Conservation (phyloP, 2,329 filamentous ascomycete genomes). For the Colletotrichum sp. region DNA sequence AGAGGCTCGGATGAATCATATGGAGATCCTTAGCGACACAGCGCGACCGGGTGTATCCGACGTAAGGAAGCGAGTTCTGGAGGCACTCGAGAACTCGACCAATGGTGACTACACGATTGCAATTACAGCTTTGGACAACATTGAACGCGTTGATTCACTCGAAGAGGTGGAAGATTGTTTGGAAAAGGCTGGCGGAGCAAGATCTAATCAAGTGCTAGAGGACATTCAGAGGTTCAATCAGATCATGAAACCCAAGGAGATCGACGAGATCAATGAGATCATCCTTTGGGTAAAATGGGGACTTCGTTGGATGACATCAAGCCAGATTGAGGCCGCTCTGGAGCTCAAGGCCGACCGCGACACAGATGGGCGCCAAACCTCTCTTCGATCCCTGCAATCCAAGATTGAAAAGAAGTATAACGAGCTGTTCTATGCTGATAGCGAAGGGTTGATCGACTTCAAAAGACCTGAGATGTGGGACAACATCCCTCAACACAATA, state of each 20-base stretch:
- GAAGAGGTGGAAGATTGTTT: slow-evolving; percentile 37
- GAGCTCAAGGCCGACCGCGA: neutral
- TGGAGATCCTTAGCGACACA: neutral
- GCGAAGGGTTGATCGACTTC: neutral
- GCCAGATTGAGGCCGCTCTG: slow-evolving; percentile 28
- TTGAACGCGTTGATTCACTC: slow-evolving; percentile 36
- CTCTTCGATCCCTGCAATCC: neutral
- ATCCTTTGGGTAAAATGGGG: slow-evolving; percentile 37
- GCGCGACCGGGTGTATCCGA: neutral
- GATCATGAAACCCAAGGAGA: slow-evolving; percentile 35
- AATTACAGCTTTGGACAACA: slow-evolving; percentile 25
- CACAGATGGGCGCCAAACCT: neutral
- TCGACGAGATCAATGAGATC: slow-evolving; percentile 41
- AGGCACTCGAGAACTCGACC: neutral
- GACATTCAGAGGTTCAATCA: slow-evolving; percentile 36
- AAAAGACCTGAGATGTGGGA: neutral
- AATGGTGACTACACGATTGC: slow-evolving; percentile 26
- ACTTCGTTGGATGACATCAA: slow-evolving; percentile 26
- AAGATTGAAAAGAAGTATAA: neutral
- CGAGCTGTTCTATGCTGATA: neutral
- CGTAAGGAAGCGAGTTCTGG: neutral
- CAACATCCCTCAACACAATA: neutral
- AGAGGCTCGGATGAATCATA: neutral
- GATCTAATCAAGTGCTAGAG: slow-evolving; percentile 34
- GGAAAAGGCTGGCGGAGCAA: slow-evolving; percentile 31